phyloP scores from a whole-genome alignment of 2,329 filamentous ascomycete genomes.

The Decorospora gaudefroyi region DNA sequence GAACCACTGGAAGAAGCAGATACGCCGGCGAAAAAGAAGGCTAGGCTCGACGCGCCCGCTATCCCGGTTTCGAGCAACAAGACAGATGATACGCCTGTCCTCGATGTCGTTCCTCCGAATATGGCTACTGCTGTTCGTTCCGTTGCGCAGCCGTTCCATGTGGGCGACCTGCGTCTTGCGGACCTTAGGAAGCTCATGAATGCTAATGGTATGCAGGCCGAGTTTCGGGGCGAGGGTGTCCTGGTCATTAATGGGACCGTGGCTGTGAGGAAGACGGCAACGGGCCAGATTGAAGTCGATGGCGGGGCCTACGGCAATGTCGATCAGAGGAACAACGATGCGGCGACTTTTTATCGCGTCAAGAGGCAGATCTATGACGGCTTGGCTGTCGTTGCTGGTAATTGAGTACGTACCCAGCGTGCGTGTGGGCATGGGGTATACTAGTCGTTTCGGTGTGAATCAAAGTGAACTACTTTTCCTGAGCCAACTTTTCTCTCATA shows the following conservation, averaged over 20 bases:
- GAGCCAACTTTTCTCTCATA: too few relatives aligned
- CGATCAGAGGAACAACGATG: conserved; percentile 55
- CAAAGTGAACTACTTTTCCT: too few relatives aligned
- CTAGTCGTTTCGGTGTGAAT: not conserved
- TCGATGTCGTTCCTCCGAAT: conserved; percentile 63
- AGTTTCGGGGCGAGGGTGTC: conserved; percentile 91
- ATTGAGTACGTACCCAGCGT: not conserved
- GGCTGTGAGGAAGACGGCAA: conserved; percentile 83
- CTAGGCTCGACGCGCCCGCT: conserved; percentile 47
- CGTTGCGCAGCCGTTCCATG: conserved; percentile 85
- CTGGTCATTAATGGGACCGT: conserved; percentile 87
- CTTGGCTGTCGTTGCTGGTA: conserved; percentile 82
- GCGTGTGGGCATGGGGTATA: too few relatives aligned
- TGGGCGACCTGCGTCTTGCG: conserved; percentile 87
- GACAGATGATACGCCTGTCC: conserved; percentile 57
- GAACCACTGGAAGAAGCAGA: conserved; percentile 48
- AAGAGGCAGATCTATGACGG: conserved; percentile 92
- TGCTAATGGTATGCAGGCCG: conserved; percentile 75
- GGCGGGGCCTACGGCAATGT: conserved; percentile 49
- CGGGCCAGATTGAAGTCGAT: conserved; percentile 88
- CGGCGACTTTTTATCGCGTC: conserved; percentile 79
- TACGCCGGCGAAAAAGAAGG: conserved; percentile 58
- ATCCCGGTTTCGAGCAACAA: conserved; percentile 55
- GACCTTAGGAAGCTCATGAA: conserved; percentile 86
- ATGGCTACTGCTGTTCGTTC: conserved; percentile 74